These are phyloP conservation scores for Rosa hybrid DNA, from an alignment of 331 rosid genomes.

Conservation along the genomic window DNA sequence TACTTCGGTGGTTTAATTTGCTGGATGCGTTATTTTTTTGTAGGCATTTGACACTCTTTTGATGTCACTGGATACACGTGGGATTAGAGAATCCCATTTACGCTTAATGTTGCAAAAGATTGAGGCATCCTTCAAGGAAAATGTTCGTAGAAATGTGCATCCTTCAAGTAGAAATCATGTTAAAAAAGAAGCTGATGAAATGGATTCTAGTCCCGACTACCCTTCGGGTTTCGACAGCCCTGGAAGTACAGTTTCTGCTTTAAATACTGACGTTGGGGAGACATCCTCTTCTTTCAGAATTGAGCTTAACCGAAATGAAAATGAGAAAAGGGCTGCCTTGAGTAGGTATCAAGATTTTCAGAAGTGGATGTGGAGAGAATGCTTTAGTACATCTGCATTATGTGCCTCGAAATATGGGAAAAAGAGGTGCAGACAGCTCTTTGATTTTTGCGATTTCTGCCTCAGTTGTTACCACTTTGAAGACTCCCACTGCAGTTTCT, in stretches of 20 bases:
- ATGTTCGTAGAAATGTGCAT: slow-evolving; percentile 50
- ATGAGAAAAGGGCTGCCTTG: slow-evolving; percentile 74
- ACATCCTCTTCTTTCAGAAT: slow-evolving; percentile 77
- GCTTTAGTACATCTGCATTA: slow-evolving; percentile 62
- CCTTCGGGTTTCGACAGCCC: slow-evolving; percentile 66
- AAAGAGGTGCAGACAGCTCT: slow-evolving; percentile 64
- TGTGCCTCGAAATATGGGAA: slow-evolving; percentile 70
- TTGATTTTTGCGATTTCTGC: slow-evolving; percentile 74
- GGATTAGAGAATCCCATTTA: slow-evolving; percentile 90
- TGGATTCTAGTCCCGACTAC: slow-evolving; percentile 42
- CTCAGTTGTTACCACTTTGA: slow-evolving; percentile 60
- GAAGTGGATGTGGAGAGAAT: slow-evolving; percentile 90
- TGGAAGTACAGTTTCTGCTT: slow-evolving; percentile 62
- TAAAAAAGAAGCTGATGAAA: slow-evolving; percentile 60
- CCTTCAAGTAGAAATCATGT: slow-evolving; percentile 33
- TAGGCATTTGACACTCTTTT: slow-evolving; percentile 87
- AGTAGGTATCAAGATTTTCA: slow-evolving; percentile 87
- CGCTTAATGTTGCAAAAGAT: slow-evolving; percentile 90
- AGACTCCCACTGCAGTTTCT: slow-evolving; percentile 75
- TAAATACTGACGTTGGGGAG: slow-evolving; percentile 53
- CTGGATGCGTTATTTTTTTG: slow-evolving; percentile 20
- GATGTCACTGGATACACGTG: slow-evolving; percentile 82
- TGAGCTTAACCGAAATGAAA: slow-evolving; percentile 76
- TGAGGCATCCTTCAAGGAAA: slow-evolving; percentile 77
- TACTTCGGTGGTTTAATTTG: neutral